These are phyloP conservation scores for Bidens hawaiensis DNA, from an alignment of 140 eudicot species.

Conservation along the genomic window DNA sequence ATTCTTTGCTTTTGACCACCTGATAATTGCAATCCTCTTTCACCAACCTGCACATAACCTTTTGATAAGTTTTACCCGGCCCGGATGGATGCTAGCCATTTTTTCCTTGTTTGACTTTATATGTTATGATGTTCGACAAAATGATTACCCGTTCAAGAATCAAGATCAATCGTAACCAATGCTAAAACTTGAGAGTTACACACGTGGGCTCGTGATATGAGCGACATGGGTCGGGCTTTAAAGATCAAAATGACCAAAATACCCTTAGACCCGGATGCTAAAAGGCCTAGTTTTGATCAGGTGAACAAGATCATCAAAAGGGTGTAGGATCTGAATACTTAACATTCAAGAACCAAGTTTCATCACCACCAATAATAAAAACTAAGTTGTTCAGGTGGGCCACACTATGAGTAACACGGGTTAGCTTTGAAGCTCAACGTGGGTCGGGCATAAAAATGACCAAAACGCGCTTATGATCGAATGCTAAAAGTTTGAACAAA, in stretches of 20 bases:
- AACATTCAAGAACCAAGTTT: too few species aligned
- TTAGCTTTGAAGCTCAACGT: too few species aligned
- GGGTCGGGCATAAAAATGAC: too few species aligned
- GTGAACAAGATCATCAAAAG: background rate
- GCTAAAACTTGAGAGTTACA: conserved; percentile 1
- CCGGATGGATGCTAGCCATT: background rate
- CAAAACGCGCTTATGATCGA: too few species aligned
- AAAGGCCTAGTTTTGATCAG: background rate
- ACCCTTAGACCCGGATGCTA: background rate
- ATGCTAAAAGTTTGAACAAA: too few species aligned
- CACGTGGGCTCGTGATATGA: background rate
- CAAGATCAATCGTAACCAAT: background rate
- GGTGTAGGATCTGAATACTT: background rate
- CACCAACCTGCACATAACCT: conserved; percentile 61
- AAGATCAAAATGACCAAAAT: conserved; percentile 4
- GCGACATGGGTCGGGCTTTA: conserved; percentile 5
- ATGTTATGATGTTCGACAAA: too few species aligned
- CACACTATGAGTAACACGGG: too few species aligned
- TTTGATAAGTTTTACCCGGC: background rate
- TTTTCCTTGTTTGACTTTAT: background rate
- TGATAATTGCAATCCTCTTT: too few species aligned
- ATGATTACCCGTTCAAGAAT: too few species aligned
- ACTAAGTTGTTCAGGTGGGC: too few species aligned
- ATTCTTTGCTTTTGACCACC: too few species aligned
- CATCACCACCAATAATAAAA: too few species aligned